These are phyloP conservation scores for Torulaspora microellipsoides DNA, from an alignment of 805 yeast genomes.

Conservation along the genomic window DNA sequence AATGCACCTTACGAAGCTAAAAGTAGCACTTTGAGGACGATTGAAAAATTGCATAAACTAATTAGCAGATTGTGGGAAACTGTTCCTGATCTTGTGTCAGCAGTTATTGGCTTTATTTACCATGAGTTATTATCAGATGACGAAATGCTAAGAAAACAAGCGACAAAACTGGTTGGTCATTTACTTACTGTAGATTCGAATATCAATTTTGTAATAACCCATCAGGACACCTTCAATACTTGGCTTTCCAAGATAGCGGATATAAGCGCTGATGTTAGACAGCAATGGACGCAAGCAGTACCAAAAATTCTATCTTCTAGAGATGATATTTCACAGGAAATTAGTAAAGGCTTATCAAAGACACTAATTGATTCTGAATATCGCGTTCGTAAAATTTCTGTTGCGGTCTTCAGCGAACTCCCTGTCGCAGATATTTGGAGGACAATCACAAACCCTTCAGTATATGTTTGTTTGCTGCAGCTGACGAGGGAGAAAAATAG, in stretches of 20 bases:
- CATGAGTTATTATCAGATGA: constrained; percentile 75
- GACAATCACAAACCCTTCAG: constrained; percentile 43
- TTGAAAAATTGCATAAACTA: constrained; percentile 59
- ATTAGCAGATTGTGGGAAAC: constrained; percentile 68
- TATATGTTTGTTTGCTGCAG: constrained; percentile 53
- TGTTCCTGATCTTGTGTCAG: constrained; percentile 66
- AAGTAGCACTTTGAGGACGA: constrained; percentile 32
- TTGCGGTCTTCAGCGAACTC: constrained; percentile 46
- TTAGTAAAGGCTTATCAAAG: constrained; percentile 55
- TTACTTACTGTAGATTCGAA: constrained; percentile 50
- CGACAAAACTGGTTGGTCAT: constrained; percentile 69
- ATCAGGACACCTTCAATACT: constrained; percentile 54
- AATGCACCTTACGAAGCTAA: constrained; percentile 15
- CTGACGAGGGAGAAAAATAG: constrained; percentile 67
- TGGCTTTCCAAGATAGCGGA: constrained; percentile 80
- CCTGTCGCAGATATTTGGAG: constrained; percentile 44
- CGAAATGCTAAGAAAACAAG: constrained; percentile 54
- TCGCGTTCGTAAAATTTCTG: constrained; percentile 60
- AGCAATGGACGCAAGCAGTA: constrained; percentile 62
- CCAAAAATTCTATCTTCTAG: constrained; percentile 44
- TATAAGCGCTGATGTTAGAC: constrained; percentile 56
- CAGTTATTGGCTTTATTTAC: constrained; percentile 74
- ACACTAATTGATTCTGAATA: constrained; percentile 74
- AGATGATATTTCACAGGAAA: constrained; percentile 46
- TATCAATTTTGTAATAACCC: constrained; percentile 53